Evolutionary conservation across 2,329 filamentous ascomycete species (phyloP).

Genomic region (Cladosporium sp.): DNA sequence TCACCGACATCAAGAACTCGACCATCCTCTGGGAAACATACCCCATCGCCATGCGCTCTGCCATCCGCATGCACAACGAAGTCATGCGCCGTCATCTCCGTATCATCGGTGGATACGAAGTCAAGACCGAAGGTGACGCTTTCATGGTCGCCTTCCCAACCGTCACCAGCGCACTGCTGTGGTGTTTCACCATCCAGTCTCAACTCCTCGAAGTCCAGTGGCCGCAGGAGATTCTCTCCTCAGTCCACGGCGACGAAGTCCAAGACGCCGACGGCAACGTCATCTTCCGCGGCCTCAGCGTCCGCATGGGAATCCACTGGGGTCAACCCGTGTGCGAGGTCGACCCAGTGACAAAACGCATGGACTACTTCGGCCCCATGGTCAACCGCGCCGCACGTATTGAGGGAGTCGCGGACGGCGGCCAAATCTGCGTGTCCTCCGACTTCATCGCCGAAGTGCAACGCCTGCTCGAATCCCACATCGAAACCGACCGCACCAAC

Average conservation of each 20-base stretch:
- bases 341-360: constrained; percentile 92
- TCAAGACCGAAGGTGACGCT: constrained; percentile 98
- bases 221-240: constrained; percentile 89
- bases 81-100: constrained; percentile 91
- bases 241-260: constrained; percentile 76
- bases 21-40: constrained; percentile 95
- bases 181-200: constrained; percentile 93
- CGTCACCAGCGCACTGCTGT: constrained; percentile 87
- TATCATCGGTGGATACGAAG: constrained; percentile 93
- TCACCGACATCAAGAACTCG: constrained; percentile 99
- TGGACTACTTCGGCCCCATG: constrained; percentile 99
- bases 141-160: constrained; percentile 99
- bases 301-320: constrained; percentile 97
- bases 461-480: constrained; percentile 81
- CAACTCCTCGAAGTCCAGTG: constrained; percentile 83
- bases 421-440: constrained; percentile 93
- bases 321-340: constrained; percentile 91
- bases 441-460: constrained; percentile 98
- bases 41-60: constrained; percentile 90
- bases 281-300: constrained; percentile 91
- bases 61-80: constrained; percentile 96
- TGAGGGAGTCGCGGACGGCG: constrained; percentile 88
- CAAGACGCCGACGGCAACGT: constrained; percentile 79
- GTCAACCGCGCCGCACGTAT: constrained; percentile 96
- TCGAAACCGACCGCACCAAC: constrained; percentile 71